These are phyloP conservation scores for Chaetomium cochliodes DNA, from an alignment of 495 filamentous ascomycete genomes.

Conservation along the genomic window DNA sequence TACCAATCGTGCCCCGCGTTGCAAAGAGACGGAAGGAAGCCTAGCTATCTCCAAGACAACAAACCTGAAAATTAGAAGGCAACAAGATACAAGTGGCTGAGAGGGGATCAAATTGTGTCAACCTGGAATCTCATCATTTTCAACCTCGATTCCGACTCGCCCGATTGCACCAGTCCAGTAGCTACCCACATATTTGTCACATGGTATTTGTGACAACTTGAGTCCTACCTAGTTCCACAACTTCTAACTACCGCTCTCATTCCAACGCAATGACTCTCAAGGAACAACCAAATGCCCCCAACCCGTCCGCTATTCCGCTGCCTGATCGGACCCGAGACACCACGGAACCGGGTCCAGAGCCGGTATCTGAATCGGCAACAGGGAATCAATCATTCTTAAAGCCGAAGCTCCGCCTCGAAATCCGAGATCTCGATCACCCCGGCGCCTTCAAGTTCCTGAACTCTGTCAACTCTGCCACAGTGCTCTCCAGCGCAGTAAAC, in stretches of 20 bases:
- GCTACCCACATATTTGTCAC: too few species aligned
- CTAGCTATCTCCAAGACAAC: not conserved
- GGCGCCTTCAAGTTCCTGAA: slow-evolving; percentile 63
- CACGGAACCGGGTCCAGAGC: not conserved
- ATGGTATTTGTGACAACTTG: too few species aligned
- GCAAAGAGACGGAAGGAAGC: not conserved
- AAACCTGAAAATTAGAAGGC: not conserved
- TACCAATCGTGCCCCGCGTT: slow-evolving; percentile 1
- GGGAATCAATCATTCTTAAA: slow-evolving; percentile 36
- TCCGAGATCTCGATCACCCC: slow-evolving; percentile 65
- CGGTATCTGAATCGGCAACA: not conserved
- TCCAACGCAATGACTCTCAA: slow-evolving; percentile 12
- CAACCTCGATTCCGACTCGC: too few species aligned
- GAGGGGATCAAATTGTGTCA: not conserved
- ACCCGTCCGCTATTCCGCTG: slow-evolving; percentile 1
- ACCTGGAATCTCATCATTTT: too few species aligned
- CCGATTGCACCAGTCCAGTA: too few species aligned
- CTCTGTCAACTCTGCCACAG: slow-evolving; percentile 55
- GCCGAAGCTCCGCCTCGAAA: slow-evolving; percentile 68
- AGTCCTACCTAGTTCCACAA: not conserved
- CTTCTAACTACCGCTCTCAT: not conserved
- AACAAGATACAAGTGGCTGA: not conserved
- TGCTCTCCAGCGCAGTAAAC: slow-evolving; percentile 60
- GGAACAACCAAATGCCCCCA: not conserved
- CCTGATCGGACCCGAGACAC: not conserved